Conservation (phyloP, 495 filamentous ascomycete genomes). For the Aspergillus panamensis region DNA sequence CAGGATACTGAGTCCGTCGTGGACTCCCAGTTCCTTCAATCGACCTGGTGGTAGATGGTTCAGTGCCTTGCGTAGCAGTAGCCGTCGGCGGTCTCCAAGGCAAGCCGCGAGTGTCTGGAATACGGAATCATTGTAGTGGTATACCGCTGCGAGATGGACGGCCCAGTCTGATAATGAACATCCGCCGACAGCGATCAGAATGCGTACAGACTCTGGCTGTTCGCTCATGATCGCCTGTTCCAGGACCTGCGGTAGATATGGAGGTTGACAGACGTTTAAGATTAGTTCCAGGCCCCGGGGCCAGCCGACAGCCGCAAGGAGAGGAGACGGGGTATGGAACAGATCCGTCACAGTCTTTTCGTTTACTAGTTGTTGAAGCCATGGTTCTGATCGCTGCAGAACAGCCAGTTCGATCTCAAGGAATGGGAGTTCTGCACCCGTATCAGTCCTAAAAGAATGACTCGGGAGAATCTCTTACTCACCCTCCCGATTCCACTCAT, state of each 20-base stretch:
- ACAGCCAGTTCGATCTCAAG: not conserved
- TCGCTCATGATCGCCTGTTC: not conserved
- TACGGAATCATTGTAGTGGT: not conserved
- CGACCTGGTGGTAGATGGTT: not conserved
- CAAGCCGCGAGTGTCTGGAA: not conserved
- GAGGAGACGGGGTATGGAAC: not conserved
- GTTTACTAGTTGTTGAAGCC: not conserved
- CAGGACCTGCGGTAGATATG: not conserved
- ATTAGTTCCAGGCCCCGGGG: not conserved
- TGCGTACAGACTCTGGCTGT: not conserved
- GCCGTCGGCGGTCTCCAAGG: not conserved
- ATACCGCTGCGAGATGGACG: not conserved
- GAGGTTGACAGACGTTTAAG: not conserved
- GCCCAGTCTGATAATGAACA: not conserved
- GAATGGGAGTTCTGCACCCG: not conserved
- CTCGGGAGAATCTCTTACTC: not conserved
- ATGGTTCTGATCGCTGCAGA: not conserved
- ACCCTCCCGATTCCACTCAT: not conserved
- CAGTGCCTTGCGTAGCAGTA: not conserved
- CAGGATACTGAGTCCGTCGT: not conserved
- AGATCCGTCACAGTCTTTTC: not conserved
- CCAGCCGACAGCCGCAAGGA: not conserved
- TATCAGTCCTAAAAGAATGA: not conserved
- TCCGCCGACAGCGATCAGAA: not conserved
- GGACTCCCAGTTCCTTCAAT: not conserved